Base-by-base conservation (phyloP, 495 filamentous ascomycete genomes). In the Hyaloscypha hepaticicola region DNA sequence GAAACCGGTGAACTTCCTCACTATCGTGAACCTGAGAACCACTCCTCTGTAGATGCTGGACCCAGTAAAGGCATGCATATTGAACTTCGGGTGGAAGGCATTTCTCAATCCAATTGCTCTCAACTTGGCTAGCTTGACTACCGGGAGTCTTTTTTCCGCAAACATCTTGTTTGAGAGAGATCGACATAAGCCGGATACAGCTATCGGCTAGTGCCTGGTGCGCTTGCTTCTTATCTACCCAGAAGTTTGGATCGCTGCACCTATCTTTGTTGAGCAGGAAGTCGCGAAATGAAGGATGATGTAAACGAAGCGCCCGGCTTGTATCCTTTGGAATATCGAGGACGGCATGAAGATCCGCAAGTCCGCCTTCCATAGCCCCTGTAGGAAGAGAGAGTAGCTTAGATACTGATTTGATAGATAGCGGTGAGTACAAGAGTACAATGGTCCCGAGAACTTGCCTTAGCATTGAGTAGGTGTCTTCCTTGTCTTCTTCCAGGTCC, bases 241-340 rank as follows among this genome's bases (percentile, higher is more conserved):
- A 76, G 67, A 79, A 80, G 61, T 75, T 45, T 57, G 24, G 24
- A 26, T 60, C 71, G 3, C 50, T 45, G 59, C 74, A 72, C 53
- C 69, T 70, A 16, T 70, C 55, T 50, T 65, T 50, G 65, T 80
- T 71, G 48, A 83, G 52, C 16, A 85, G 75, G 66, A 78, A 83
- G 66, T 84, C 81, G 45, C 78, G 80, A 60, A 85, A 81, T 21
- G 81, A 82, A 11, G 72, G 75, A 64, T 85, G 81, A 57, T 76
- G 77, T 3, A 78, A 68, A 21, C 73, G 72, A 24, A 83, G 38
- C 4, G 74, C 72, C 9, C 33, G 27, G 22, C 55, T 55, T 26
- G 53, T 0, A 24, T 76, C 57, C 3, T 70, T 58, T 31, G 77
- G 72, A 25, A 80, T 67, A 56, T 71, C 59, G 1, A 82, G 64